Conservation (phyloP, 192 early-diverging fungal genomes). For the Entomortierella lignicola region DNA sequence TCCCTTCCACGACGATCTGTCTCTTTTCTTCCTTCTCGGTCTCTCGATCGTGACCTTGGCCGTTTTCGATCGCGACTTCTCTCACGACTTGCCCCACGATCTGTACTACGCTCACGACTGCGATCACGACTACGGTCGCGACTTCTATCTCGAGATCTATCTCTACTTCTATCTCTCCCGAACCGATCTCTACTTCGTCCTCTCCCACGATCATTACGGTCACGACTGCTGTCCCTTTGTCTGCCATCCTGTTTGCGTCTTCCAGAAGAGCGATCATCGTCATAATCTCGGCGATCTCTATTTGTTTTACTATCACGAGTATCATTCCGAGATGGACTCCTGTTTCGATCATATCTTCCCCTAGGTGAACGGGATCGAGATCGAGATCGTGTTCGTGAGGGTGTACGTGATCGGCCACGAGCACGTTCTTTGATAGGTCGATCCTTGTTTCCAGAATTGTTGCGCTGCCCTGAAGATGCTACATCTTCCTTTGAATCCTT, state of each 20-base stretch:
- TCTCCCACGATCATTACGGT: constrained; percentile 38
- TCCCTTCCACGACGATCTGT: constrained; percentile 30
- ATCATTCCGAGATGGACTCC: constrained; percentile 27
- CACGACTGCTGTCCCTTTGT: constrained; percentile 34
- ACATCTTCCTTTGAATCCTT: constrained; percentile 27
- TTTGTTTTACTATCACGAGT: constrained; percentile 35
- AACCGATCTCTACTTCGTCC: constrained; percentile 43
- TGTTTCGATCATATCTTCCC: constrained; percentile 38
- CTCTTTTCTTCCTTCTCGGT: constrained; percentile 36
- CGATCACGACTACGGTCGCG: constrained; percentile 16
- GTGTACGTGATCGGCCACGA: constrained; percentile 36
- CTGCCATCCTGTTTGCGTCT: constrained; percentile 36
- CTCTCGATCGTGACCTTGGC: constrained; percentile 32
- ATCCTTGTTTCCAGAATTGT: constrained; percentile 13
- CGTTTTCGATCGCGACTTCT: constrained; percentile 36
- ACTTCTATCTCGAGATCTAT: constrained; percentile 26
- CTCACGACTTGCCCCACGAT: constrained; percentile 18
- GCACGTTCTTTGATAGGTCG: constrained; percentile 24
- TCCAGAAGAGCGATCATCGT: constrained; percentile 30
- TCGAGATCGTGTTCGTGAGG: constrained; percentile 32
- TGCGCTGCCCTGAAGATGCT: constrained; percentile 24
- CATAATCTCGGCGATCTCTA: constrained; percentile 43
- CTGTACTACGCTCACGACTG: constrained; percentile 20
- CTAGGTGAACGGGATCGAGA: constrained; percentile 47
- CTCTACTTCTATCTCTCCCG: constrained; percentile 33